These are phyloP conservation scores for Nepenthes alata DNA, from an alignment of 179 eudicot genomes.

Conservation along the genomic window DNA sequence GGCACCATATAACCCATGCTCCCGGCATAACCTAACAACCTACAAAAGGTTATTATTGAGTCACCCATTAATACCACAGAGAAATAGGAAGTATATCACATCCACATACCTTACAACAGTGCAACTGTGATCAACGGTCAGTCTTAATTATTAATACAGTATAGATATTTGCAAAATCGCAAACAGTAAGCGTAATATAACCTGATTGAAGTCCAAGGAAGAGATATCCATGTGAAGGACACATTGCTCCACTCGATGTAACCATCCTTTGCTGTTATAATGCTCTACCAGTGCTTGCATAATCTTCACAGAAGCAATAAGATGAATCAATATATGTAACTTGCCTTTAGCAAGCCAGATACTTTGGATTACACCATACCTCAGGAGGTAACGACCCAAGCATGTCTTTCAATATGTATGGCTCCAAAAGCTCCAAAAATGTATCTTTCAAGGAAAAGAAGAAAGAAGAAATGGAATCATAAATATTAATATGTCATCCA, in stretches of 20 bases:
- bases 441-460: conserved; percentile 39
- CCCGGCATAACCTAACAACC: conserved; percentile 87
- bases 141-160: not conserved
- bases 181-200: conserved; percentile 14
- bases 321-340: conserved; percentile 3
- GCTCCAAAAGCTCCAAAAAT: conserved; percentile 97
- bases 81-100: not conserved
- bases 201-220: conserved; percentile 97
- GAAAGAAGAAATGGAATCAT: not conserved
- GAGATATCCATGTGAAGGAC: conserved; percentile 97
- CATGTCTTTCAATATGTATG: conserved; percentile 95
- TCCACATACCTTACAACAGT: not conserved
- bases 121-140: not conserved
- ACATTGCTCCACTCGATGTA: conserved; percentile 95
- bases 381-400: conserved; percentile 91
- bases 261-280: conserved; percentile 81
- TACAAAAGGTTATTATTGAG: conserved; percentile 16
- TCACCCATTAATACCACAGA: not conserved
- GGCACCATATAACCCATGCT: conserved; percentile 84
- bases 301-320: conserved; percentile 30
- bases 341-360: not conserved
- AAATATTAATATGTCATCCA: not conserved
- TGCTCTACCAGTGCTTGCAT: conserved; percentile 99
- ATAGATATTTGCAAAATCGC: conserved; percentile 2
- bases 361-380: conserved; percentile 28